Evolutionary conservation across 1,284 basidiomycete species (phyloP), one percentile per base, ranked within the genome.

Genomic region (Clitocybe nebularis): DNA sequence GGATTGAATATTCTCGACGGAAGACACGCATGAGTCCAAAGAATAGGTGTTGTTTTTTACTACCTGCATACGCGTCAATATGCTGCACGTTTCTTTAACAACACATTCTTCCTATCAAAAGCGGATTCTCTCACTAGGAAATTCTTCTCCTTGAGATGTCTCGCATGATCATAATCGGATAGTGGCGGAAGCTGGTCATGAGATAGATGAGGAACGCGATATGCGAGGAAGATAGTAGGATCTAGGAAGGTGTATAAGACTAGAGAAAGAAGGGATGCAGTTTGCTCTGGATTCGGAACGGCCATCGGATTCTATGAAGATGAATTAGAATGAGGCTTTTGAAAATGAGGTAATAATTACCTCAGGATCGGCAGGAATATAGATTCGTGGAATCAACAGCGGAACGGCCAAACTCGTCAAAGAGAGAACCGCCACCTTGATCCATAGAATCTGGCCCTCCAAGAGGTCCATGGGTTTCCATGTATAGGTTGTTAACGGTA

Each of bases 211-310:
- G 65, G 58, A 21, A 72, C 47, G 25, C 61, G 60, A 47, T 70
- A 68, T n/a, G 68, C 75, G 17, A 62, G 42, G 8, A 66, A 67
- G 33, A 84, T 66, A 33, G 81, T 58, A 0, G 65, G 62, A 44
- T 82, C 71, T 54, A 86, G 61, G 65, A 79, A 88, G 20, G 69
- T 65, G 60, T 74, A 88, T 28, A 76, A 67, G 10, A 72, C 33
- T 48, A 80, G 64, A 2, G 75, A 81, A 11, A 81, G 51, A 36
- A 76, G 62, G 0, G 81, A 77, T 0, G 81, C 74, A 0, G 78
- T 83, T 56, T 87, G 84, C 53, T 87, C 83, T 2, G 80, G 78
- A 58, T 78, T 81, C 5, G 73, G 69, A 16, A 64, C 54, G 3
- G 63, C 54, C 47, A 61, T 57, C 2, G 71, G 71, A 35, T 72